These are phyloP conservation scores for Mortierella sp. DNA, from an alignment of 371 early-diverging fungal species.

Conservation along the genomic window DNA sequence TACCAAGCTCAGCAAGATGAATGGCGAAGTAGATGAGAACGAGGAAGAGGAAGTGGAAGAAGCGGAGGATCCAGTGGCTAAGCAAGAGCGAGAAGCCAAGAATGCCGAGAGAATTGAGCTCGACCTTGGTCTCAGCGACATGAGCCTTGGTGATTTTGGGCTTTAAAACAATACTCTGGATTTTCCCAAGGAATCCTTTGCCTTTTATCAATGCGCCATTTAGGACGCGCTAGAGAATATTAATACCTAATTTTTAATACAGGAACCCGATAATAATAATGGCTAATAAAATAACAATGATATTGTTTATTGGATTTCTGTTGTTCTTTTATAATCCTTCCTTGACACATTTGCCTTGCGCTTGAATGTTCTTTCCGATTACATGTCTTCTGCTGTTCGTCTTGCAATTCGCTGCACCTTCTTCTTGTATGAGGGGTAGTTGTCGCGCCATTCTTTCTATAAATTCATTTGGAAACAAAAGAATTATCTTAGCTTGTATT, in stretches of 20 bases:
- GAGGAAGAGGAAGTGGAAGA: slow-evolving; percentile 5
- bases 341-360: not conserved
- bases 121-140: slow-evolving; percentile 29
- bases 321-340: not conserved
- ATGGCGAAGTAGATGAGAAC: not conserved
- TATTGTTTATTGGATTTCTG: not conserved
- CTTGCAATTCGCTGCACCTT: slow-evolving; percentile 78
- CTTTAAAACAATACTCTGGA: slow-evolving; percentile 11
- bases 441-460: slow-evolving; percentile 83
- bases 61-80: slow-evolving; percentile 23
- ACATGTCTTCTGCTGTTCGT: slow-evolving; percentile 70
- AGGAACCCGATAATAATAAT: too few species aligned
- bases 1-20: not conserved
- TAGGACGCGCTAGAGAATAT: not conserved
- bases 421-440: slow-evolving; percentile 78
- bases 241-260: too few species aligned
- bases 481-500: not conserved
- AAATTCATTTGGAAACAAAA: not conserved
- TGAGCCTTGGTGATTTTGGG: slow-evolving; percentile 39
- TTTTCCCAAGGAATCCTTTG: not conserved
- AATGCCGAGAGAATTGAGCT: slow-evolving; percentile 46
- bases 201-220: not conserved
- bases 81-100: slow-evolving; percentile 30
- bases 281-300: too few species aligned
- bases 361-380: not conserved